phyloP scores from a whole-genome alignment of 2,329 filamentous ascomycete species.

The Botrytis squamosa region DNA sequence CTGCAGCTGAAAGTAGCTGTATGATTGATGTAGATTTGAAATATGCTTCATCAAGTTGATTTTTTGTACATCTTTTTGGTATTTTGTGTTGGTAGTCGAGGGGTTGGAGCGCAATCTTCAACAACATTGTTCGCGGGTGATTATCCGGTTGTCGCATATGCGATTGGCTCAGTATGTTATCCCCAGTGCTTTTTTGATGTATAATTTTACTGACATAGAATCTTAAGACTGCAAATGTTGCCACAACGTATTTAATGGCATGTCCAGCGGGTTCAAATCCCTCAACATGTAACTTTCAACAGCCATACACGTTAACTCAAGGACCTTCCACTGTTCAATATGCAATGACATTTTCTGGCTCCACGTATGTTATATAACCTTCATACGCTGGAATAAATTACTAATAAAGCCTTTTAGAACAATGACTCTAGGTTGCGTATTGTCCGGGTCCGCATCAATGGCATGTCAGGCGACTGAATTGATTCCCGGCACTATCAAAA shows the following conservation, averaged over 20 bases:
- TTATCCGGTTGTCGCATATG: constrained; percentile 26
- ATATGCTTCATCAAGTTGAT: constrained; percentile 1
- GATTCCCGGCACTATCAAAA: constrained; percentile 8
- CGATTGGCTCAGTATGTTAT: constrained; percentile 23
- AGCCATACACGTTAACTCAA: constrained; percentile 29
- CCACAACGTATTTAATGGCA: constrained; percentile 28
- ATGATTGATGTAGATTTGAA: constrained; percentile 12
- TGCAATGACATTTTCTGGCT: constrained; percentile 22
- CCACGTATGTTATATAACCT: background rate
- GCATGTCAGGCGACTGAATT: constrained; percentile 14
- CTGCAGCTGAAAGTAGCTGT: background rate
- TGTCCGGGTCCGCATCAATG: constrained; percentile 17
- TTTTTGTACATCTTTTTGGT: background rate
- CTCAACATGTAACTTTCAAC: constrained; percentile 25
- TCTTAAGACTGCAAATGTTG: constrained; percentile 19
- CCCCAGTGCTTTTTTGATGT: background rate
- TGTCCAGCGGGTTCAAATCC: constrained; percentile 21
- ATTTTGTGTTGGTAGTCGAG: constrained; percentile 1
- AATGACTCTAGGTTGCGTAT: background rate
- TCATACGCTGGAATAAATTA: too few species aligned
- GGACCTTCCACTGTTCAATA: constrained; percentile 25
- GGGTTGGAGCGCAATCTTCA: constrained; percentile 10
- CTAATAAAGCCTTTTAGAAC: background rate
- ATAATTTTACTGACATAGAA: background rate
- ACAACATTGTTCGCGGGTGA: constrained; percentile 21